Evolutionary conservation across 345 rosid genomes (phyloP).

Genomic region (Eucalyptus cladocalyx): DNA sequence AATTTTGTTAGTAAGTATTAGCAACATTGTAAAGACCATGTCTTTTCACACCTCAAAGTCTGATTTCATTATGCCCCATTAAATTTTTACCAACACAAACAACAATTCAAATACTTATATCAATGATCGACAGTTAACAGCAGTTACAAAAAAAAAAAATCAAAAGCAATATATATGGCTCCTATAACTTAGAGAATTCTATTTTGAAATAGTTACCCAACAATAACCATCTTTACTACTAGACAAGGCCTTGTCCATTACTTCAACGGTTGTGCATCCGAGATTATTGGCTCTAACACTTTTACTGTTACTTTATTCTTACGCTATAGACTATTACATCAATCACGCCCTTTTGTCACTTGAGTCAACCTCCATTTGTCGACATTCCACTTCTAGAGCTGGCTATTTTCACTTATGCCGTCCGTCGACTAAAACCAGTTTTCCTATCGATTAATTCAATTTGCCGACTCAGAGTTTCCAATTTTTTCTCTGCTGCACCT

Average conservation of each 20-base stretch:
- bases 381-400: neutral
- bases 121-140: neutral
- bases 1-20: neutral
- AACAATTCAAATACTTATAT: neutral
- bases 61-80: neutral
- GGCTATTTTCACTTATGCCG: neutral
- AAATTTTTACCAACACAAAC: neutral
- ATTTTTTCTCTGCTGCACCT: neutral
- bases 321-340: neutral
- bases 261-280: neutral
- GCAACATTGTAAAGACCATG: too few species aligned
- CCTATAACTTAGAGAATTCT: neutral
- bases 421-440: neutral
- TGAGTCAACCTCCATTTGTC: neutral
- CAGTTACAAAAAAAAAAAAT: neutral
- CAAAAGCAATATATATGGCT: neutral
- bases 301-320: neutral
- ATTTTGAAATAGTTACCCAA: neutral
- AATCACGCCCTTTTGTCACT: neutral
- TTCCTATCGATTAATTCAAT: neutral
- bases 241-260: neutral
- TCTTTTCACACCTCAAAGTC: neutral
- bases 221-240: neutral
- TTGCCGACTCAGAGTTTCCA: neutral
- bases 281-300: neutral